Evolutionary conservation across 1,284 basidiomycete species (phyloP).

Genomic region (Veloporphyrellus conicus): DNA sequence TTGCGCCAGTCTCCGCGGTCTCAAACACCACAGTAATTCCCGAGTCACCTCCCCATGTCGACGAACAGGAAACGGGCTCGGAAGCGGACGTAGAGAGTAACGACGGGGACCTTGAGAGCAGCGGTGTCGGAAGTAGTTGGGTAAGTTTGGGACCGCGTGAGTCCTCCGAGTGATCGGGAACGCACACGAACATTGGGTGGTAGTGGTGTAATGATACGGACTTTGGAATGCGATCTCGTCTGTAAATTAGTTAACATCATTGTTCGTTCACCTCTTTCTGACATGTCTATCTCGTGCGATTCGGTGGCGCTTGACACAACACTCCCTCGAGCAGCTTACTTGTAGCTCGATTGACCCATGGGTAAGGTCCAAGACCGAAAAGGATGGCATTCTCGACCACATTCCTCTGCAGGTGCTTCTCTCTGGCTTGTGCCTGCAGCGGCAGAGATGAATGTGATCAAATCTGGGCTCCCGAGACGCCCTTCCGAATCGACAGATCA

Average conservation of each 20-base stretch:
- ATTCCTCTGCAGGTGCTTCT: slow-evolving; percentile 42
- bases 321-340: no score
- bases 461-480: slow-evolving; percentile 42
- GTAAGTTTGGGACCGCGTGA: slow-evolving; percentile 46
- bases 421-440: slow-evolving; percentile 61
- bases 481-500: slow-evolving; percentile 9
- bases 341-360: slow-evolving; percentile 12
- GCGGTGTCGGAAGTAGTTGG: slow-evolving; percentile 57
- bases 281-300: no score
- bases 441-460: slow-evolving; percentile 39
- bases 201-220: background rate
- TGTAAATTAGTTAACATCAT: slow-evolving; percentile 18
- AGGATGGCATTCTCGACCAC: background rate
- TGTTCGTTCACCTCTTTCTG: background rate
- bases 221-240: slow-evolving; percentile 2
- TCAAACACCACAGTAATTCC: background rate
- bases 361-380: slow-evolving; percentile 15
- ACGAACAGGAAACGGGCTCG: slow-evolving; percentile 42
- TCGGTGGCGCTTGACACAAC: no score
- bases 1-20: background rate
- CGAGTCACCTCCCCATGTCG: slow-evolving; percentile 11
- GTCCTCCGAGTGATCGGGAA: slow-evolving; percentile 17
- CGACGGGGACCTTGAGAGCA: slow-evolving; percentile 41
- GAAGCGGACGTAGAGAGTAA: slow-evolving; percentile 67
- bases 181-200: no score